A percentile compares a stretch with the other conserved stretches of the same genome.
Conservation (phyloP, 495 filamentous ascomycete genomes). For the Penicillium cosmopolitanum region DNA sequence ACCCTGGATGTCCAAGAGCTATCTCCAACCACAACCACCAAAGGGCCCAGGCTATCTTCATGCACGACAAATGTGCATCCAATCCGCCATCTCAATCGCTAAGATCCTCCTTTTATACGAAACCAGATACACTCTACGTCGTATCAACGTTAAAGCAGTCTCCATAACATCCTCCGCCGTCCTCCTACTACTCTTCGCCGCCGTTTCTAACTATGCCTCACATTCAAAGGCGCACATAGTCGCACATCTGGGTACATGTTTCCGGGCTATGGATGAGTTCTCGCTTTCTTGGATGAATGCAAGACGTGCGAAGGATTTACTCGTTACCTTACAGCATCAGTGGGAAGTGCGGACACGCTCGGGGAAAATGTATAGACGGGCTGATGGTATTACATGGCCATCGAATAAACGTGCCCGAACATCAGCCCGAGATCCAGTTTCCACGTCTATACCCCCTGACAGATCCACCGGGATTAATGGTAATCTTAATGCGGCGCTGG, state of each 20-base stretch:
- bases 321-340: slow-evolving; percentile 18
- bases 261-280: slow-evolving; percentile 46
- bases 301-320: slow-evolving; percentile 25
- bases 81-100: slow-evolving; percentile 29
- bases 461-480: neutral
- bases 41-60: slow-evolving; percentile 23
- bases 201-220: slow-evolving; percentile 36
- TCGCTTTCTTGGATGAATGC: slow-evolving; percentile 15
- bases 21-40: slow-evolving; percentile 23
- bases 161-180: slow-evolving; percentile 53
- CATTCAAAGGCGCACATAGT: slow-evolving; percentile 1
- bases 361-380: slow-evolving; percentile 3
- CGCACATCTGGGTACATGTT: slow-evolving; percentile 31
- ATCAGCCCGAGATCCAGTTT: neutral
- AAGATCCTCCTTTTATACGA: slow-evolving; percentile 42
- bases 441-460: neutral
- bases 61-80: slow-evolving; percentile 29
- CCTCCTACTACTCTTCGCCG: slow-evolving; percentile 49
- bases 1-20: slow-evolving; percentile 30
- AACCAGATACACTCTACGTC: slow-evolving; percentile 37
- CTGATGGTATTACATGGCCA: slow-evolving; percentile 5
- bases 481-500: neutral
- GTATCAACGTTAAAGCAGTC: slow-evolving; percentile 43
- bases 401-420: slow-evolving; percentile 10
- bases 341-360: slow-evolving; percentile 18